Evolutionary conservation across 1,284 basidiomycete genomes (phyloP).

Genomic region (Ceraceosorus guamensis): DNA sequence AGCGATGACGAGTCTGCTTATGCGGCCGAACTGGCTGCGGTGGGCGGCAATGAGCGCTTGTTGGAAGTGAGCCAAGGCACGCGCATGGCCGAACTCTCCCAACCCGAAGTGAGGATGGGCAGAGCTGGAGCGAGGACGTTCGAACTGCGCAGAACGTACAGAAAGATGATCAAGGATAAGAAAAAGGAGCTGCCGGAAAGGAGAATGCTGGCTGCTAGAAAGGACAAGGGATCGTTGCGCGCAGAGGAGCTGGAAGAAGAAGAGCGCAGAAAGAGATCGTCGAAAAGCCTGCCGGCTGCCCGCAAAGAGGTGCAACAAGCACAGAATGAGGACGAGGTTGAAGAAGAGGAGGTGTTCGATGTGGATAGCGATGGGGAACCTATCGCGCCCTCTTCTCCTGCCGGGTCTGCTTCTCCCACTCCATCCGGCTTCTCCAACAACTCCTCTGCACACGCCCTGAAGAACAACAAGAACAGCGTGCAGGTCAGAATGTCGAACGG

Average conservation of each 20-base stretch:
- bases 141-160: conserved; percentile 33
- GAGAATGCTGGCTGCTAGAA: neutral
- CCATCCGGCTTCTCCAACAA: conserved; percentile 8
- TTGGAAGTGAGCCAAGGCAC: conserved; percentile 15
- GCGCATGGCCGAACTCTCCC: conserved; percentile 27
- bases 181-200: neutral
- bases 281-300: too few species aligned
- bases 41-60: conserved; percentile 16
- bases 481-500: conserved; percentile 49
- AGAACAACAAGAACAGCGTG: conserved; percentile 42
- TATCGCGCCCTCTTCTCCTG: conserved; percentile 10
- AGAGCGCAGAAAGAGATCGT: neutral
- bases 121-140: conserved; percentile 39
- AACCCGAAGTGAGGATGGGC: conserved; percentile 25
- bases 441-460: conserved; percentile 25
- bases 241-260: neutral
- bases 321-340: neutral
- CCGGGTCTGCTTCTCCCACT: conserved; percentile 9
- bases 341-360: conserved; percentile 16
- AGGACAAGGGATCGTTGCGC: neutral
- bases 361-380: conserved; percentile 15
- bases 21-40: conserved; percentile 14
- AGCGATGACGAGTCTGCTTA: conserved; percentile 36
- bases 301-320: conserved; percentile 12
- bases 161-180: conserved; percentile 23